phyloP scores from a whole-genome alignment of 768 basidiomycete genomes.

The Lactarius evosmus region DNA sequence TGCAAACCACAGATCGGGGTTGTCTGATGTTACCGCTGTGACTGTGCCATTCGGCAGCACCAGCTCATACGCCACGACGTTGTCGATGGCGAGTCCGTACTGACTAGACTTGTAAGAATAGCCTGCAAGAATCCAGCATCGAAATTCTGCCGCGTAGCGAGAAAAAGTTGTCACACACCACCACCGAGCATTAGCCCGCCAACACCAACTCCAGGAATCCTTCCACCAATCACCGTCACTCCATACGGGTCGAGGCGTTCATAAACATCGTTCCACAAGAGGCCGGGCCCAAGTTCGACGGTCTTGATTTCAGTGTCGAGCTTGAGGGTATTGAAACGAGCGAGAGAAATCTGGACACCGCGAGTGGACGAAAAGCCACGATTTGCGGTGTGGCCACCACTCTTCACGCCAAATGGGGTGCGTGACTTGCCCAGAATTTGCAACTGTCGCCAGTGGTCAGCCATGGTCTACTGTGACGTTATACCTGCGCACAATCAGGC shows the following conservation, averaged over 20 bases:
- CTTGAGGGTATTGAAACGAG: slow-evolving; percentile 39
- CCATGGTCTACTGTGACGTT: not conserved
- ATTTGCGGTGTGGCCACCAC: slow-evolving; percentile 37
- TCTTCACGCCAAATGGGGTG: not conserved
- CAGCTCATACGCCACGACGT: slow-evolving; percentile 26
- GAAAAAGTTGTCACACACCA: slow-evolving; percentile 8
- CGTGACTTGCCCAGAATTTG: not conserved
- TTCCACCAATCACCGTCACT: slow-evolving; percentile 28
- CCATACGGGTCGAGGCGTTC: slow-evolving; percentile 17
- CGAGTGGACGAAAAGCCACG: slow-evolving; percentile 56
- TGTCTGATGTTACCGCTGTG: slow-evolving; percentile 10
- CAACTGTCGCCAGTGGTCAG: not conserved
- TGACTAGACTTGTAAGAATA: slow-evolving; percentile 26
- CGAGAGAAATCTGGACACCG: slow-evolving; percentile 56
- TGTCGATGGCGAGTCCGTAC: slow-evolving; percentile 30
- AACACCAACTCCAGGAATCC: slow-evolving; percentile 28
- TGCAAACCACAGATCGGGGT: slow-evolving; percentile 26
- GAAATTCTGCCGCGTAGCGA: too few relatives aligned
- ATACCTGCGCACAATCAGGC: not conserved
- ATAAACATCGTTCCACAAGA: slow-evolving; percentile 31
- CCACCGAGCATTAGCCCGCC: slow-evolving; percentile 23
- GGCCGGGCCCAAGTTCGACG: slow-evolving; percentile 26
- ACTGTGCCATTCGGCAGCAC: slow-evolving; percentile 29
- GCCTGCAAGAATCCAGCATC: not conserved
- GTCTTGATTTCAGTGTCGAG: slow-evolving; percentile 15